Evolutionary conservation across 1,284 basidiomycete genomes (phyloP), one percentile per base, ranked within the genome.

Genomic region (Ganoderma resinaceum): DNA sequence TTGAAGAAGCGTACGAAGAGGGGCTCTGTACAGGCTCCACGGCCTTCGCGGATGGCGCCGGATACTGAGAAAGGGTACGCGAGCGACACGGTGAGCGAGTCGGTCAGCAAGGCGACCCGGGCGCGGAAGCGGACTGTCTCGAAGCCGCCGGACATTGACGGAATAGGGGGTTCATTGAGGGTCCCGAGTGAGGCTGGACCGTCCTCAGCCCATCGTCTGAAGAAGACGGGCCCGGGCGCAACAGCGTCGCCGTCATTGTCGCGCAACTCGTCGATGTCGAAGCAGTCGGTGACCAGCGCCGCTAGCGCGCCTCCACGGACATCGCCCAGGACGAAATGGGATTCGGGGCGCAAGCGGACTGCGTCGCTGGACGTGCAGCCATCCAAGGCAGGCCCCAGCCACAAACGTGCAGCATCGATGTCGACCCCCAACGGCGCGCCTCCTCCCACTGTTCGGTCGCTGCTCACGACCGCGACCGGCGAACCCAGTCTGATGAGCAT

Each of bases 401-500:
- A 76, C 58, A 71, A 69, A 18, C 69, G 75, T n/a, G 66, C 69
- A 0, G 58, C 63, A 1, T 75, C 75, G 11, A 66, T 68, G 31
- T 71, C 74, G 11, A 58, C 62, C 18, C 40, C 53, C 2, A 63
- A 63, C 3, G 61, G 68, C 5, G 53, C 69, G 0, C 31, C 69
- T 1, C 66, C 66, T 35, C 52, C 69, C 2, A 23, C 60, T 2
- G 14, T 12, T 2, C 16, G 29, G 1, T 31, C 60, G 9, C 42
- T 16, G 9, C 33, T 53, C 1, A 68, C 63, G 3, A 55, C 71
- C 3, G 68, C 74, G 11, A 72, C 67, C 40, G 75, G 74, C 35
- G 75, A 81, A 71, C 58, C 79, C 58, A 91, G 86, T 58, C 78
- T 92, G 75, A 88, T 92, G 89, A 88, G 86, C 72, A 88, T 92